A percentile compares a stretch with the other conserved stretches of the same genome.
Evolutionary conservation across 306 rosid genomes (phyloP).

Genomic region (Sphenostylis stenocarpa): DNA sequence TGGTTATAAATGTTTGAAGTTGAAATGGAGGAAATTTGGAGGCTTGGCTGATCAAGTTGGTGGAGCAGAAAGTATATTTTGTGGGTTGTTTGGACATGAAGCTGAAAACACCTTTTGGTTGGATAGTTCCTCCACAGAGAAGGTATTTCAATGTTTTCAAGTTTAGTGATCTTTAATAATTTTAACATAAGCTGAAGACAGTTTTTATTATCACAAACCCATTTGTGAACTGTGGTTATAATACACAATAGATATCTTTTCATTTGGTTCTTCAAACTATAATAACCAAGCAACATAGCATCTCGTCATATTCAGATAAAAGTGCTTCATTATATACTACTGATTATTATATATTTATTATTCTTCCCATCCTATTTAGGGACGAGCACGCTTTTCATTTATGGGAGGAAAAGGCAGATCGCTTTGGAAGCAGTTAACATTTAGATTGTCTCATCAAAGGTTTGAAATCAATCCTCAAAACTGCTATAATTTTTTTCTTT

Average conservation of each 20-base stretch:
- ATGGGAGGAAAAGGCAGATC: slow-evolving; percentile 96
- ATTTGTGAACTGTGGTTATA: slow-evolving; percentile 8
- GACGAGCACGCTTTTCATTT: slow-evolving; percentile 93
- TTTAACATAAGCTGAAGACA: slow-evolving; percentile 16
- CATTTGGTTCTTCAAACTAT: slow-evolving; percentile 7
- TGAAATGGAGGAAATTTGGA: slow-evolving; percentile 81
- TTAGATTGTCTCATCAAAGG: slow-evolving; percentile 78
- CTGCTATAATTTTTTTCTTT: slow-evolving; percentile 1
- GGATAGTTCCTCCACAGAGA: slow-evolving; percentile 94
- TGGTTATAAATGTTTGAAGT: slow-evolving; percentile 59
- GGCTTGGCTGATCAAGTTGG: slow-evolving; percentile 80
- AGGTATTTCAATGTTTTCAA: slow-evolving; percentile 52
- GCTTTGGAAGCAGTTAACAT: slow-evolving; percentile 90
- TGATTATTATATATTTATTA: neutral
- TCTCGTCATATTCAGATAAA: slow-evolving; percentile 6
- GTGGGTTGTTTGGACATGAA: slow-evolving; percentile 71
- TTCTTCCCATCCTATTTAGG: slow-evolving; percentile 42
- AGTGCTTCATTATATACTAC: slow-evolving; percentile 2
- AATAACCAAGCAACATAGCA: neutral
- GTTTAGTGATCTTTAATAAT: slow-evolving; percentile 4
- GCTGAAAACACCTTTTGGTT: slow-evolving; percentile 95
- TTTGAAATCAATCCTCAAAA: slow-evolving; percentile 34
- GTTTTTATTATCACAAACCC: neutral
- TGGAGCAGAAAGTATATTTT: slow-evolving; percentile 77
- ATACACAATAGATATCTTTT: slow-evolving; percentile 1